Conservation (phyloP, 805 yeast species). For the Gaillardinia entomophila region DNA sequence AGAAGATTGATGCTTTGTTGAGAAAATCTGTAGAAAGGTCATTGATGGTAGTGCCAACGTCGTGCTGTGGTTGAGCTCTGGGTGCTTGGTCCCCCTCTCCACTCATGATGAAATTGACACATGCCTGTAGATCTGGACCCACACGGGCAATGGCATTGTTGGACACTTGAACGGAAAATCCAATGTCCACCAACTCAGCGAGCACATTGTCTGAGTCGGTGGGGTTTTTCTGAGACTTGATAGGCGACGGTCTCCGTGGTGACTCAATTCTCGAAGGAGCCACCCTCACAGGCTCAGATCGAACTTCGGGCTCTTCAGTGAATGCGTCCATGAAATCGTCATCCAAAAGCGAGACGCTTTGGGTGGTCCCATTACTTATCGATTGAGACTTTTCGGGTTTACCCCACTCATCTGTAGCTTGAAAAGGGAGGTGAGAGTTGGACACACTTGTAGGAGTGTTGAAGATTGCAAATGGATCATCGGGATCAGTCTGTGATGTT, state of each 20-base stretch:
- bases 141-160: slow-evolving; percentile 52
- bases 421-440: no score
- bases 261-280: not conserved
- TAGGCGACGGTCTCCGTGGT: not conserved
- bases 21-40: slow-evolving; percentile 53
- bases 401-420: no score
- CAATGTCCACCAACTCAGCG: slow-evolving; percentile 76
- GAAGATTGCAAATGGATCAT: slow-evolving; percentile 24
- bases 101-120: slow-evolving; percentile 62
- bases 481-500: slow-evolving; percentile 1
- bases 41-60: slow-evolving; percentile 32
- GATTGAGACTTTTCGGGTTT: not conserved
- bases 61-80: slow-evolving; percentile 10
- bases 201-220: slow-evolving; percentile 39
- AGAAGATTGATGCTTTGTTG: slow-evolving; percentile 53
- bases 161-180: slow-evolving; percentile 60
- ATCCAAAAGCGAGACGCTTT: slow-evolving; percentile 21
- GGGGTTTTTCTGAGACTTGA: not conserved
- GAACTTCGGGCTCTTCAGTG: not conserved
- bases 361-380: no score
- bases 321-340: slow-evolving; percentile 41
- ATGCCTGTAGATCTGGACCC: slow-evolving; percentile 56
- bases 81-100: slow-evolving; percentile 13
- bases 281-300: slow-evolving; percentile 1
- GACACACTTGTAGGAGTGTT: slow-evolving; percentile 1